Conservation (phyloP, 1,284 basidiomycete genomes). For the Leucoagaricus sp. region DNA sequence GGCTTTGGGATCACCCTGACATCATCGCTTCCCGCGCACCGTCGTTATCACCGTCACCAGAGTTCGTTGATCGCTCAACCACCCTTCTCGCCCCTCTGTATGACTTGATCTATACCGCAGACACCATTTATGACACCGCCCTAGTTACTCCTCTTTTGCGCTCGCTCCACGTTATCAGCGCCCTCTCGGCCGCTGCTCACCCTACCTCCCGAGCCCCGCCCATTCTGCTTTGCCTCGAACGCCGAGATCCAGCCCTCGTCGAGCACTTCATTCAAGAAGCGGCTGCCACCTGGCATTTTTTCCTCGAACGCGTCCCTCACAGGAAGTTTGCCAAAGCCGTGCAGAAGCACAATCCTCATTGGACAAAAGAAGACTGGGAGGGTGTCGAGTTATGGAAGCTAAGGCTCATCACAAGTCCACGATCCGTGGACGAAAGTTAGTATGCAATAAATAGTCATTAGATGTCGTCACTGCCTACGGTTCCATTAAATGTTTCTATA, state of each 20-base stretch:
- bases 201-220: conserved; percentile 38
- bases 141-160: conserved; percentile 74
- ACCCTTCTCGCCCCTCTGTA: conserved; percentile 52
- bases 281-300: conserved; percentile 51
- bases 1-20: conserved; percentile 51
- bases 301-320: conserved; percentile 57
- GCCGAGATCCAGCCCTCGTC: conserved; percentile 71
- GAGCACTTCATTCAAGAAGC: conserved; percentile 59
- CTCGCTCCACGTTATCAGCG: conserved; percentile 59
- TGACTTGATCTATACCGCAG: conserved; percentile 83
- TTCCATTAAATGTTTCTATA: background rate
- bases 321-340: conserved; percentile 65
- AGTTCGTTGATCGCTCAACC: background rate
- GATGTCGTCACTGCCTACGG: conserved; percentile 11
- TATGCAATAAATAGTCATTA: conserved; percentile 13
- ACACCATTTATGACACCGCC: conserved; percentile 75
- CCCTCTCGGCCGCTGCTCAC: conserved; percentile 30
- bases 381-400: conserved; percentile 76
- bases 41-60: conserved; percentile 16
- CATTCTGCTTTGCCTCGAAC: conserved; percentile 76
- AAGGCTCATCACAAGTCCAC: conserved; percentile 20
- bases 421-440: conserved; percentile 12
- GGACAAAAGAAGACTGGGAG: conserved; percentile 74
- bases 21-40: conserved; percentile 36
- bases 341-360: conserved; percentile 54